A percentile compares a stretch with the other conserved stretches of the same genome.
These are phyloP conservation scores for Exophiala mesophila DNA, from an alignment of 2,329 filamentous ascomycete species.

Conservation along the genomic window DNA sequence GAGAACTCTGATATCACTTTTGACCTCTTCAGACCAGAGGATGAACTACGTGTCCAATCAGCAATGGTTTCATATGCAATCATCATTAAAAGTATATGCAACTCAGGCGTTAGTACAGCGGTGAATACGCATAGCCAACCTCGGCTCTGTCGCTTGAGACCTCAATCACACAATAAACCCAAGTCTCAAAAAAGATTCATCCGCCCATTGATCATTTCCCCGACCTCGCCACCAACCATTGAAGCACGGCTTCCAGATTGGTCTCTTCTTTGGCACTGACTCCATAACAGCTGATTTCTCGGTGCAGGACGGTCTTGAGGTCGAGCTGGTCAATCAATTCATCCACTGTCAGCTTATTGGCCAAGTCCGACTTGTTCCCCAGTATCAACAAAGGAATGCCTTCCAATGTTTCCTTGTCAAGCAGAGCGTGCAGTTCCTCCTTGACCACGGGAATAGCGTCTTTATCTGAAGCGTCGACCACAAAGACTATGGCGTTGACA, in stretches of 20 bases:
- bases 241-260: conserved; percentile 91
- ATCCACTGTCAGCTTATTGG: conserved; percentile 86
- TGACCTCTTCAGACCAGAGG: too few species aligned
- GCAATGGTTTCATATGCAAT: too few species aligned
- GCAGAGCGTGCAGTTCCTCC: conserved; percentile 85
- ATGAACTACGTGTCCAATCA: too few species aligned
- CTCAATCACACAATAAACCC: too few species aligned
- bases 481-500: conserved; percentile 97
- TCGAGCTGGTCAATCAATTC: conserved; percentile 91
- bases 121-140: too few species aligned
- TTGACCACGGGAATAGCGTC: conserved; percentile 75
- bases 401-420: conserved; percentile 76
- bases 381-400: conserved; percentile 91
- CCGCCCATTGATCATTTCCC: too few species aligned
- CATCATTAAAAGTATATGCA: too few species aligned
- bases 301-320: conserved; percentile 79
- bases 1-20: too few species aligned
- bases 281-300: conserved; percentile 96
- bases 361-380: conserved; percentile 94
- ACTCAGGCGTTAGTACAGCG: too few species aligned
- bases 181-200: too few species aligned
- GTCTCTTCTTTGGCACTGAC: conserved; percentile 99
- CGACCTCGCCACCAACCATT: conserved; percentile 91
- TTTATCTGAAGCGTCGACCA: conserved; percentile 90
- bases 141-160: too few species aligned